phyloP scores from a whole-genome alignment of 352 stramenopile genomes.

The Blastocystis sp. region DNA sequence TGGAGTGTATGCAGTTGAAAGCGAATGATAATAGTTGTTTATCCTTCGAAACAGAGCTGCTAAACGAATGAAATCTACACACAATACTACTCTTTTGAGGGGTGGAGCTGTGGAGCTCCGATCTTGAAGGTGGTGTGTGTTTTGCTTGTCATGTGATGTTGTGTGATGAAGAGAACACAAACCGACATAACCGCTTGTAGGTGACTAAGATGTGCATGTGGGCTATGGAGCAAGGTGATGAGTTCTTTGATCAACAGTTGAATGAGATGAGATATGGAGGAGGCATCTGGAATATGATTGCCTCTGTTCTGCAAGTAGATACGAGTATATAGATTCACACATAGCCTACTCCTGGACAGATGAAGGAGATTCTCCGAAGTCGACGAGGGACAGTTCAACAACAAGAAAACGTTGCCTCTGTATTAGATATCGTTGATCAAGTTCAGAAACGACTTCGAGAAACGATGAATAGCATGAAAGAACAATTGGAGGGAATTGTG shows the following conservation, averaged over 20 bases:
- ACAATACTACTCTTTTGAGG: conserved; percentile 62
- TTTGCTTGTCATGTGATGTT: conserved; percentile 42
- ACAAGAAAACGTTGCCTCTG: conserved; percentile 61
- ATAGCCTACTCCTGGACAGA: conserved; percentile 63
- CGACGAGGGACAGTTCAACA: conserved; percentile 62
- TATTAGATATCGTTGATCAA: conserved; percentile 62
- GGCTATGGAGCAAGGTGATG: conserved; percentile 65
- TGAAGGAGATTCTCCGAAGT: conserved; percentile 63
- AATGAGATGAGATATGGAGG: conserved; percentile 64
- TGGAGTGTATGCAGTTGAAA: conserved; percentile 15
- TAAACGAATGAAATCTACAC: conserved; percentile 35
- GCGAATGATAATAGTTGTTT: neutral
- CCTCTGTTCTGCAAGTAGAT: conserved; percentile 52
- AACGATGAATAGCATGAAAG: conserved; percentile 61
- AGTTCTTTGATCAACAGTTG: conserved; percentile 65
- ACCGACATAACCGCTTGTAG: conserved; percentile 25
- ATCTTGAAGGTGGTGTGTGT: conserved; percentile 57
- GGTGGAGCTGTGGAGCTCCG: conserved; percentile 36
- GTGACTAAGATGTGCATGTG: conserved; percentile 66
- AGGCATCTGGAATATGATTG: conserved; percentile 66
- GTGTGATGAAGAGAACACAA: conserved; percentile 58
- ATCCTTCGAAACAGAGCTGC: conserved; percentile 49
- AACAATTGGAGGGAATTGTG: conserved; percentile 64
- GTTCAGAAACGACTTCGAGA: conserved; percentile 61
- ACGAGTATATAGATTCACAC: neutral